phyloP scores from a whole-genome alignment of 306 rosid genomes.

The Quercus agrifolia region DNA sequence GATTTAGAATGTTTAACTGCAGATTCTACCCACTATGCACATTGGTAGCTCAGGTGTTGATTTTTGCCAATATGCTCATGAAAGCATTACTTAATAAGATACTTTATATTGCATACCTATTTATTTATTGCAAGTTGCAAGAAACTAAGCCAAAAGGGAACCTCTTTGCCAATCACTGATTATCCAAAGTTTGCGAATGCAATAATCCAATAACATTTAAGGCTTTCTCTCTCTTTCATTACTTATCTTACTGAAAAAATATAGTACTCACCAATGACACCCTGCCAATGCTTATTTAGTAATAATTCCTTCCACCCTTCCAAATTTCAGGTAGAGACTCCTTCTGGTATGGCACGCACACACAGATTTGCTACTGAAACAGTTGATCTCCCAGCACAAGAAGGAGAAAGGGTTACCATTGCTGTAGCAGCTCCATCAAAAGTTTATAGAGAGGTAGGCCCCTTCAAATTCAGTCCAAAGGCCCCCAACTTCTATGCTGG shows the following conservation, averaged over 20 bases:
- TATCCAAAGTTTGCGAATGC: background rate
- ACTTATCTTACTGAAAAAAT: background rate
- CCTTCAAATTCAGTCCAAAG: slow-evolving; percentile 78
- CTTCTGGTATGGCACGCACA: slow-evolving; percentile 90
- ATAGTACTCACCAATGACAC: slow-evolving; percentile 8
- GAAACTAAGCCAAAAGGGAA: background rate
- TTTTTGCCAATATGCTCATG: background rate
- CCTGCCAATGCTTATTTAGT: background rate
- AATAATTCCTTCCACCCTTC: background rate
- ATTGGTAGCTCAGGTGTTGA: background rate
- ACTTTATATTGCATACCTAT: background rate
- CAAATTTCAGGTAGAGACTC: slow-evolving; percentile 68
- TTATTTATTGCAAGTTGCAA: background rate
- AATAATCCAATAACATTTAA: background rate
- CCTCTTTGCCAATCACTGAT: background rate
- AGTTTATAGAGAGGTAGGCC: slow-evolving; percentile 76
- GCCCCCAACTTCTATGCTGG: slow-evolving; percentile 72
- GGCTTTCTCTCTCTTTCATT: background rate
- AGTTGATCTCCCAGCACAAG: slow-evolving; percentile 88
- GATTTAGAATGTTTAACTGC: slow-evolving; percentile 19
- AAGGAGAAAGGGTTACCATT: slow-evolving; percentile 89
- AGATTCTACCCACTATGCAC: background rate
- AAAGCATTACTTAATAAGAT: background rate
- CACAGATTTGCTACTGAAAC: slow-evolving; percentile 95
- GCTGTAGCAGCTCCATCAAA: slow-evolving; percentile 86